Evolutionary conservation across 345 rosid genomes (phyloP).

Genomic region (Tarenaya hassleriana): DNA sequence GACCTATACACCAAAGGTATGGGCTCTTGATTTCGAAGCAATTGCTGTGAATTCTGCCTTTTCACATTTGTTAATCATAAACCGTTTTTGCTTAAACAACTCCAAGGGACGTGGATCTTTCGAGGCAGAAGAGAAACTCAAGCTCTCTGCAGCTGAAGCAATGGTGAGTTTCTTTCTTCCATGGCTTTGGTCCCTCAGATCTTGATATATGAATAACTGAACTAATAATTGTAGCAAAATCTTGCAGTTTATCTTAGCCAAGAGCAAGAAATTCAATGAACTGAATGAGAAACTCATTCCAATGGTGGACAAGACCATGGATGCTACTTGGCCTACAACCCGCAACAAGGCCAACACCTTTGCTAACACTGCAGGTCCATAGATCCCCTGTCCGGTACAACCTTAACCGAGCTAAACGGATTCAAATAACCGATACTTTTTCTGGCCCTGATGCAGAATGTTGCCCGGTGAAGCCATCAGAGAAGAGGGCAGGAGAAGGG

Average conservation of each 20-base stretch:
- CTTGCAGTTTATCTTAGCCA: background rate
- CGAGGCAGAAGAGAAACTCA: conserved; percentile 17
- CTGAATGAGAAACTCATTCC: conserved; percentile 30
- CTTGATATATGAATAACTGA: no score
- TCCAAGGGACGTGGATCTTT: conserved; percentile 25
- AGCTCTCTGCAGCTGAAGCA: conserved; percentile 22
- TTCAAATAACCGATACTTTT: conserved; percentile 11
- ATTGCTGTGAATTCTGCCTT: no score
- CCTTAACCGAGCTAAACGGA: background rate
- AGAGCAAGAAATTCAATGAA: conserved; percentile 3
- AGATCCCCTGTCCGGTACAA: background rate
- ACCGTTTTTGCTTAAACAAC: background rate
- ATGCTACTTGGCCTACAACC: conserved; percentile 34
- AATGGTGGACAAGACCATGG: conserved; percentile 42
- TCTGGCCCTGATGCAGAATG: conserved; percentile 11
- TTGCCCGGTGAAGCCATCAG: conserved; percentile 11
- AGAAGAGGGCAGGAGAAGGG: conserved; percentile 7
- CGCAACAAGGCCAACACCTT: conserved; percentile 11
- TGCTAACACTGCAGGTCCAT: conserved; percentile 20
- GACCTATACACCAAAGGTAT: conserved; percentile 27
- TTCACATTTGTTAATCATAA: background rate
- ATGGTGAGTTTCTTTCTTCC: conserved; percentile 28
- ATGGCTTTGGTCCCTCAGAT: no score
- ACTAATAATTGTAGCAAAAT: no score
- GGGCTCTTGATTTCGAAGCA: background rate